These are phyloP conservation scores for Paraconiothyrium sp. DNA, from an alignment of 2,329 filamentous ascomycete genomes.

Conservation along the genomic window DNA sequence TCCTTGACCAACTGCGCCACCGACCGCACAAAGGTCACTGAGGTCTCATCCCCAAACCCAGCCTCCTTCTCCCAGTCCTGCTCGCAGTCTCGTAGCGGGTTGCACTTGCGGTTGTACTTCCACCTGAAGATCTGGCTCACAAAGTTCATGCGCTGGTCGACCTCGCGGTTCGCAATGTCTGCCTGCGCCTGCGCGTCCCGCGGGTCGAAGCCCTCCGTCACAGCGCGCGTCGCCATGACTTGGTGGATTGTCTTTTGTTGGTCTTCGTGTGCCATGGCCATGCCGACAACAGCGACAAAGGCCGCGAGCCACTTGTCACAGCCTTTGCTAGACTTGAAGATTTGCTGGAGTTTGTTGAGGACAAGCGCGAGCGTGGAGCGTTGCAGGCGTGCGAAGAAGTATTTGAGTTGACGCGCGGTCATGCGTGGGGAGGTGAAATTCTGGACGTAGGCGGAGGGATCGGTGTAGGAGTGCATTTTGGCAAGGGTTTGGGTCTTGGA, in stretches of 20 bases:
- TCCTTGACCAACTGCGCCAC: conserved; percentile 53
- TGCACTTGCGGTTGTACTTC: conserved; percentile 58
- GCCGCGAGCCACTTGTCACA: conserved; percentile 57
- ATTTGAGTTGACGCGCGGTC: conserved; percentile 61
- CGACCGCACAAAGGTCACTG: conserved; percentile 48
- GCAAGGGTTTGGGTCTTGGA: conserved; percentile 49
- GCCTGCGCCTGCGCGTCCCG: conserved; percentile 46
- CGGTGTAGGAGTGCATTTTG: conserved; percentile 50
- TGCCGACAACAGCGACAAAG: conserved; percentile 57
- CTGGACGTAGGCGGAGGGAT: conserved; percentile 37
- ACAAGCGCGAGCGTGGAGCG: conserved; percentile 53
- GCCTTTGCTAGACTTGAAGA: conserved; percentile 56
- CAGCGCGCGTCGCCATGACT: conserved; percentile 52
- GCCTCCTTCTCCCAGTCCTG: conserved; percentile 51
- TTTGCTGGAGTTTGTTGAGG: conserved; percentile 58
- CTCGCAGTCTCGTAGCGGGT: conserved; percentile 50
- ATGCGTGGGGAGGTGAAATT: conserved; percentile 55
- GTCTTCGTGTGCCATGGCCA: conserved; percentile 60
- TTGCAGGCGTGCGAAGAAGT: conserved; percentile 58
- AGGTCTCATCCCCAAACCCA: conserved; percentile 45
- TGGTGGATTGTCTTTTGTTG: conserved; percentile 58
- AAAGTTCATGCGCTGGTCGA: conserved; percentile 57
- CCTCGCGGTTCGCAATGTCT: conserved; percentile 52
- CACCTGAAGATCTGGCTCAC: conserved; percentile 57
- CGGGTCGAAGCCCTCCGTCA: conserved; percentile 39